Evolutionary conservation across 371 early-diverging fungal genomes (phyloP).

Genomic region (Synchytrium microbalum): DNA sequence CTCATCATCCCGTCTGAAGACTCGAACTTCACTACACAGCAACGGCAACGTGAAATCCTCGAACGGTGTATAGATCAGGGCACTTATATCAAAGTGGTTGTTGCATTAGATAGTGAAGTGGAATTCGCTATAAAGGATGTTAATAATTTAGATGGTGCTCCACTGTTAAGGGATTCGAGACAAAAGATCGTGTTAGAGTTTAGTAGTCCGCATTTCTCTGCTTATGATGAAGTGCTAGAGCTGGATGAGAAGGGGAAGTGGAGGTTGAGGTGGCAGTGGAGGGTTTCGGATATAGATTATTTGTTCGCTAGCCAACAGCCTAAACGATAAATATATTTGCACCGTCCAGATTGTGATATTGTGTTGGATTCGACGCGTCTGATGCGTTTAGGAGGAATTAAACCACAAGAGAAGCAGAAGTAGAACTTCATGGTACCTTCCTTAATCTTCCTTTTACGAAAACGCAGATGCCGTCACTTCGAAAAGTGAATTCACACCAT

Average conservation of each 20-base stretch:
- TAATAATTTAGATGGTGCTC: conserved; percentile 9
- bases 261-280: conserved; percentile 28
- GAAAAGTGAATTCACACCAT: too few relatives aligned
- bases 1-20: conserved; percentile 25
- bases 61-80: conserved; percentile 28
- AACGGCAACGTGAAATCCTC: conserved; percentile 24
- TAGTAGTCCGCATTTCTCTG: conserved; percentile 32
- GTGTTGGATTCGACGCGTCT: too few relatives aligned
- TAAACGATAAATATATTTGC: too few relatives aligned
- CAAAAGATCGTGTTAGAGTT: conserved; percentile 24
- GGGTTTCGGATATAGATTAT: conserved; percentile 8
- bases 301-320: too few relatives aligned
- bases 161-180: conserved; percentile 22
- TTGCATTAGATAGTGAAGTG: conserved; percentile 14
- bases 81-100: conserved; percentile 21
- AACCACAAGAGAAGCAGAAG: too few relatives aligned
- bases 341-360: too few relatives aligned
- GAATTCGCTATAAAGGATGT: conserved; percentile 21
- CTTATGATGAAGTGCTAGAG: conserved; percentile 31
- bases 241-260: conserved; percentile 19
- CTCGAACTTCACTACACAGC: conserved; percentile 16
- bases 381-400: too few relatives aligned
- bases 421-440: too few relatives aligned
- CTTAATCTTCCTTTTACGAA: too few relatives aligned
- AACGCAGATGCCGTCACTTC: too few relatives aligned